Conservation (phyloP, 2,329 filamentous ascomycete species). For the Aspergillus thermomutatus region DNA sequence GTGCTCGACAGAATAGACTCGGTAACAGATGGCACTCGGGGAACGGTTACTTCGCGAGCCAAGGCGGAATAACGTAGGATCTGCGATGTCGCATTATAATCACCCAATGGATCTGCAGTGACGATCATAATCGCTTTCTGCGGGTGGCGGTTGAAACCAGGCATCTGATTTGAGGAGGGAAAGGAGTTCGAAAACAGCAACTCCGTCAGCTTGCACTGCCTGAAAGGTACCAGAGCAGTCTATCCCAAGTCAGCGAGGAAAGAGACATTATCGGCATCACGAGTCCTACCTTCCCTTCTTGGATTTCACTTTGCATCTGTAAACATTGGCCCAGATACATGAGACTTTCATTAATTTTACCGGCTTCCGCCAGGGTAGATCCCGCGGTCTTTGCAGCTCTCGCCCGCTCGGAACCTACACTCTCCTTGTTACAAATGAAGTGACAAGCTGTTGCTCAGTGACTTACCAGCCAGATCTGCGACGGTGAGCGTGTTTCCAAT, state of each 20-base stretch:
- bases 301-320: conserved; percentile 85
- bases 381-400: conserved; percentile 92
- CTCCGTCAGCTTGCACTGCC: conserved; percentile 82
- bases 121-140: conserved; percentile 96
- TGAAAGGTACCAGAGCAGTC: conserved; percentile 72
- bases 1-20: conserved; percentile 57
- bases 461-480: conserved; percentile 77
- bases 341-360: conserved; percentile 96
- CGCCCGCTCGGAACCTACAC: conserved; percentile 74
- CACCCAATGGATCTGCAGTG: conserved; percentile 85
- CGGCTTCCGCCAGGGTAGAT: conserved; percentile 86
- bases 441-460: background rate
- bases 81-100: conserved; percentile 95
- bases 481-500: conserved; percentile 76
- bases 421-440: conserved; percentile 16
- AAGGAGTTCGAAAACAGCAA: conserved; percentile 86
- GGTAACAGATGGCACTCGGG: conserved; percentile 78
- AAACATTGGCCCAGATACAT: conserved; percentile 98
- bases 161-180: conserved; percentile 56
- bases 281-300: conserved; percentile 67
- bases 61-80: conserved; percentile 92
- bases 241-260: conserved; percentile 33
- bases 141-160: conserved; percentile 56
- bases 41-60: conserved; percentile 87
- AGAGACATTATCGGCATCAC: background rate